phyloP scores from a whole-genome alignment of 805 yeast species.

The Candida lessepsii region DNA sequence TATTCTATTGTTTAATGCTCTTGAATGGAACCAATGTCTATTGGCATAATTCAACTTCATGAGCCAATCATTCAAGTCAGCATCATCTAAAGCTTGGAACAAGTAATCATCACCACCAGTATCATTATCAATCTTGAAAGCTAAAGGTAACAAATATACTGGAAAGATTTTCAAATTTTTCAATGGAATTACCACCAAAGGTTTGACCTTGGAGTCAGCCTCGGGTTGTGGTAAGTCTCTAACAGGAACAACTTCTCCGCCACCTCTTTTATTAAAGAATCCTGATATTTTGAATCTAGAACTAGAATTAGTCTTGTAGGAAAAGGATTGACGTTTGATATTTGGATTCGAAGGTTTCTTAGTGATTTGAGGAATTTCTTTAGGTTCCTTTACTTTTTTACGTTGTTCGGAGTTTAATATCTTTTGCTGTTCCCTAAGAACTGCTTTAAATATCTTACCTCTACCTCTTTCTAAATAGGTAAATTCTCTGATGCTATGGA shows the following conservation, averaged over 20 bases:
- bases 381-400: constrained; percentile 26
- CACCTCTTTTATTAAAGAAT: constrained; percentile 45
- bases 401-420: constrained; percentile 31
- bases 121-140: constrained; percentile 49
- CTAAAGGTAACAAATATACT: constrained; percentile 47
- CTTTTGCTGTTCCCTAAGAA: constrained; percentile 32
- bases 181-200: constrained; percentile 47
- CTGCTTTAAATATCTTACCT: constrained; percentile 26
- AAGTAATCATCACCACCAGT: constrained; percentile 48
- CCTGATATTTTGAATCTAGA: constrained; percentile 57
- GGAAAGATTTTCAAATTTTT: constrained; percentile 49
- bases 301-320: constrained; percentile 37
- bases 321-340: constrained; percentile 37
- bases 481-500: constrained; percentile 38
- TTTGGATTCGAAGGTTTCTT: constrained; percentile 31
- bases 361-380: constrained; percentile 15
- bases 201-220: constrained; percentile 48
- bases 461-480: constrained; percentile 24
- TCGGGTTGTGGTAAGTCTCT: constrained; percentile 59
- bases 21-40: constrained; percentile 56
- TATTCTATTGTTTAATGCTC: constrained; percentile 24
- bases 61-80: constrained; percentile 76
- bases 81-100: constrained; percentile 63
- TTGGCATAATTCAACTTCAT: constrained; percentile 45
- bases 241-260: constrained; percentile 44